Base-by-base conservation (phyloP, 306 rosid species). In the Abrus precatorius region DNA sequence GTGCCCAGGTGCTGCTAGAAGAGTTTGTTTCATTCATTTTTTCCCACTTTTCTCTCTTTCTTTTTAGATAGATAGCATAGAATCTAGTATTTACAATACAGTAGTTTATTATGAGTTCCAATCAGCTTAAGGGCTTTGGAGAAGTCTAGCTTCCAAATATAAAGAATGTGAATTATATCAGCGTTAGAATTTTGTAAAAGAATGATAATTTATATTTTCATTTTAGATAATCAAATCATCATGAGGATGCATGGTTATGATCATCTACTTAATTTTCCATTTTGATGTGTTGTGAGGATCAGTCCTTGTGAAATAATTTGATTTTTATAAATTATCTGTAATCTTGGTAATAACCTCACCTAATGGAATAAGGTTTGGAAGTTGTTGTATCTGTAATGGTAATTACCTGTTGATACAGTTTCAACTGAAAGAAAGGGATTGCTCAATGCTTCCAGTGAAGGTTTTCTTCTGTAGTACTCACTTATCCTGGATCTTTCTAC, bases 171-270 rank as follows among this genome's bases (percentile, higher is more conserved):
- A 90, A 82, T 77, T 88, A 69, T 82, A 72, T 73, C 65, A 56
- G 38, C 82, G 66, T 77, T 66, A 70, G 86, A 79, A 75, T 88
- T 86, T 85, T 91, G 87, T 82, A 78, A 20, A 20, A 77, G 87
- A 80, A 57, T 52, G 76, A 57, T 67, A 55, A 81, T 72, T 84
- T 68, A 64, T 84, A 74, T 71, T 36, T 63, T 74, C 63, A 61
- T 79, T 69, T 72, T 52, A 77, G 75, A 83, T 86, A 67, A 60
- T 80, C 62, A 72, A 62, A 62, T 69, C 71, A 63, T 64, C 54
- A 38, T 38, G 34, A 11, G 33, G 53, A 60, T 74, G 71, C 14
- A 10, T 54, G 10, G 62, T 61, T 69, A 54, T 75, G 30, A 66
- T 53, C 12, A 64, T 79, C 7, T 27, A 36, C 75, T 63, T 62